These are phyloP conservation scores for Fusarium subtropicale DNA, from an alignment of 2,329 filamentous ascomycete genomes.

Conservation along the genomic window DNA sequence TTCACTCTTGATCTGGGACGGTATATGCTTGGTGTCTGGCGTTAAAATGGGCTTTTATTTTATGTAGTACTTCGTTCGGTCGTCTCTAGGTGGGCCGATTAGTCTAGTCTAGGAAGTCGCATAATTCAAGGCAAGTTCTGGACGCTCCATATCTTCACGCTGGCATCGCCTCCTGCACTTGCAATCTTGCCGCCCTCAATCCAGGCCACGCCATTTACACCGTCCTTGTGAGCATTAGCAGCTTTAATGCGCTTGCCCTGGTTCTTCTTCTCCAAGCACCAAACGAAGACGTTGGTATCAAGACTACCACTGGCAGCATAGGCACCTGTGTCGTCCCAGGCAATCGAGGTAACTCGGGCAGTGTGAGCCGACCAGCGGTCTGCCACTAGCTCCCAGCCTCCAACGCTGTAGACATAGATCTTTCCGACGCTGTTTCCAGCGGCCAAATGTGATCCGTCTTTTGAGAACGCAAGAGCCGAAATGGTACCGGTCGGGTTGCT, in stretches of 20 bases:
- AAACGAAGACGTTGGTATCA: slow-evolving; percentile 93
- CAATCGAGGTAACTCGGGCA: slow-evolving; percentile 66
- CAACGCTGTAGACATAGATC: slow-evolving; percentile 79
- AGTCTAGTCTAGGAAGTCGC: slow-evolving; percentile 19
- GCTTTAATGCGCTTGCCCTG: slow-evolving; percentile 88
- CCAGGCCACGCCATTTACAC: slow-evolving; percentile 90
- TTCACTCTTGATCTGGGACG: slow-evolving; percentile 3
- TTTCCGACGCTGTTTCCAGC: slow-evolving; percentile 87
- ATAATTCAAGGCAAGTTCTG: slow-evolving; percentile 50
- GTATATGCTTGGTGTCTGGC: slow-evolving; percentile 28
- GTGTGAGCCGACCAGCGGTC: slow-evolving; percentile 76
- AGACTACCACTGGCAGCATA: slow-evolving; percentile 86
- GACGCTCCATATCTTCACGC: slow-evolving; percentile 84
- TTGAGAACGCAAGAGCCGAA: slow-evolving; percentile 85
- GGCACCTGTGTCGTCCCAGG: slow-evolving; percentile 82
- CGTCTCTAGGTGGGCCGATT: slow-evolving; percentile 6
- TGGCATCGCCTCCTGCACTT: slow-evolving; percentile 86
- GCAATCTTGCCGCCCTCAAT: slow-evolving; percentile 76
- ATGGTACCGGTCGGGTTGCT: slow-evolving; percentile 77
- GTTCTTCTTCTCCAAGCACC: slow-evolving; percentile 82
- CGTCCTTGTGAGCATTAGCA: slow-evolving; percentile 93
- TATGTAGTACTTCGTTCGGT: slow-evolving; percentile 12
- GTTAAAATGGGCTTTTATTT: slow-evolving; percentile 27
- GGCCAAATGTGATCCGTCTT: slow-evolving; percentile 80
- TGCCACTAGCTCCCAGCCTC: slow-evolving; percentile 76